Evolutionary conservation across 345 rosid species (phyloP), one percentile per base, ranked within the genome.

Genomic region (Passiflora organensis): DNA sequence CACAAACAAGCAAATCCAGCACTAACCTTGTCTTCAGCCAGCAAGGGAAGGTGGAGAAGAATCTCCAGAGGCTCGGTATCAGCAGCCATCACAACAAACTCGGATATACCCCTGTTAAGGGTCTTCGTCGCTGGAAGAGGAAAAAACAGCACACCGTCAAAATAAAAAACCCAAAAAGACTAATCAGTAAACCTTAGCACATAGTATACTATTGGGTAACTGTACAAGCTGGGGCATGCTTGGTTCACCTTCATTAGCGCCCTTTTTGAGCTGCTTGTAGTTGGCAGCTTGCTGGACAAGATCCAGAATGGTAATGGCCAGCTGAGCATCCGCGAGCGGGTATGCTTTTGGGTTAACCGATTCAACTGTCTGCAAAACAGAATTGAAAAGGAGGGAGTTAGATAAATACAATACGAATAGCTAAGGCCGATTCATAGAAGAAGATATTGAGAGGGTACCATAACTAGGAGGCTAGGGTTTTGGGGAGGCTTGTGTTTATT

Each of bases 221-320:
- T 12, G 5, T 11, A 12, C n/a, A 8, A 41, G 34, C 34, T 28
- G 34, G 8, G 8, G 34, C 8, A 28, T n/a, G 8, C 8, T 28
- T 2, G 34, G 5, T 8, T 28, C 3, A 82, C 95, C 98, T 86
- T 93, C 99, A 56, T 93, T 93, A 19, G 95, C 98, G 6, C 98
- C 96, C 76, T 93, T 88, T 59, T 93, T 93, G 60, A 93, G 99
- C 72, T 93, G 99, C 82, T 86, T 89, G 87, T 89, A 86, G 60
- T 86, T 84, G 55, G 94, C 83, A 32, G 96, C 99, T 76, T 93
- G 95, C 53, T 86, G 95, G 61, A 93, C 82, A 15, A 93, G 94
- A 76, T 93, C 96, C 19, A 89, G 71, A 25, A 93, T 93, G 11
- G 95, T 84, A 13, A 80, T 80, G 0, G 84, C 43, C 32, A 93